Evolutionary conservation across 1,284 basidiomycete species (phyloP), one percentile per base, ranked within the genome.

Genomic region (Neolentinus lepideus): DNA sequence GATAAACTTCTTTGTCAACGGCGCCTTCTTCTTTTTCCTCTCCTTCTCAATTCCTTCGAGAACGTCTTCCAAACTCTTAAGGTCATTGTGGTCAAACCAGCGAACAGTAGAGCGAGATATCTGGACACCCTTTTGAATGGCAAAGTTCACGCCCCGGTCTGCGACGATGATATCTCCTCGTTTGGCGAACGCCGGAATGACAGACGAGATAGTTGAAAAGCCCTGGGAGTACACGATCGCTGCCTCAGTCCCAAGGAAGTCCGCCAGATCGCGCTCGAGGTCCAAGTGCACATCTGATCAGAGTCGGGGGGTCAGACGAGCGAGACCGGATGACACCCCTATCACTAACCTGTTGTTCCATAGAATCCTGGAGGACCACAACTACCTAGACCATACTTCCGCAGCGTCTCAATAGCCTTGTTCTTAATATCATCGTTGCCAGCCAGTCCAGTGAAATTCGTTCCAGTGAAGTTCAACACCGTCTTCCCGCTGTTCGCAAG

Each of bases 281-380:
- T 90, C 79, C 67, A 92, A 85, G 68, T 99, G 96, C 8, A 97
- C 92, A 63, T 99, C 96, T 94, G 4, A 31, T 31, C 29, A 31
- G 6, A 12, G 29, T 31, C 29, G 29, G 29, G 12, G 4, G 59
- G 22, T 10, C 47, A 24, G 11, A 46, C 27, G 38, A 22, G 25
- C 38, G 22, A 51, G 33, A 47, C 21, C 16, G 24, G 22, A 29
- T 52, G 33, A 55, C 22, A 21, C 55, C 24, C 14, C 3, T 27
- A 38, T 46, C 36, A 53, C 80, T 51, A 58, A 94, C 92, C 93
- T 58, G 98, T 82, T 9, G 91, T 97, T 22, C 97, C 97, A 71
- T 99, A 99, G 75, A 99, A 99, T 8, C 95, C 94, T 29, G 95
- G 90, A 36, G 97, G 97, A 14, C 96, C 95, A 66, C 97, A 99